Evolutionary conservation across 2,329 filamentous ascomycete species (phyloP), one percentile per base, ranked within the genome.

Genomic region (Clonostachys rosea): DNA sequence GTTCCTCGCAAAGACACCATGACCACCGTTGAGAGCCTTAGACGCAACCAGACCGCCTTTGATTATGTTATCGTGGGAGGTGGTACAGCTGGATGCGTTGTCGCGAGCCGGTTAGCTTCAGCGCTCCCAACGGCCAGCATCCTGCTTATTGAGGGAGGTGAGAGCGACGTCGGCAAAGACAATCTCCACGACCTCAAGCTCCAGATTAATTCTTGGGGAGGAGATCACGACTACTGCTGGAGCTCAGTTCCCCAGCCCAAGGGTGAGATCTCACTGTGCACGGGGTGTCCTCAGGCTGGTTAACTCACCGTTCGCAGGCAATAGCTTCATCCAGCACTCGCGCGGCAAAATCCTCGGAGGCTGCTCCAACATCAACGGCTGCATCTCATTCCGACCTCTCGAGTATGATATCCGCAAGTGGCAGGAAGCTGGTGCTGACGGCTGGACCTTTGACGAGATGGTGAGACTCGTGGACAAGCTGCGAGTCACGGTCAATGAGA

Each of bases 301-400:
- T 24, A 5, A 43, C 41, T 10, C 6, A 33, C 2, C 24, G n/a
- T 42, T 12, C 13, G 56, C 69, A 80, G 86, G 90, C 62, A 96
- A 96, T 75, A 94, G 88, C 48, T 79, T 90, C 71, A 95, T 96
- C 71, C 84, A 89, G 54, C 91, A 95, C 73, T 95, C 91, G 14
- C 86, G 91, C 52, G 91, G 91, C 53, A 95, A 95, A 75, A 89
- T 96, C 37, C 79, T 96, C 34, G 91, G 91, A 56, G 91, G 91
- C 55, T 96, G 91, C 76, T 95, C 90, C 40, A 92, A 87, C 50
- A 91, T 95, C 78, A 96, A 96, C 71, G 95, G 91, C 17, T 76
- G 95, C 59, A 95, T 96, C 67, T 92, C 88, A 16, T 95, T 95
- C 80, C 83, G 90, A 20, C 89, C 91, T 7, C 95, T 95, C 62